These are phyloP conservation scores for Eucalyptus virginea DNA, from an alignment of 345 rosid species.

Conservation along the genomic window DNA sequence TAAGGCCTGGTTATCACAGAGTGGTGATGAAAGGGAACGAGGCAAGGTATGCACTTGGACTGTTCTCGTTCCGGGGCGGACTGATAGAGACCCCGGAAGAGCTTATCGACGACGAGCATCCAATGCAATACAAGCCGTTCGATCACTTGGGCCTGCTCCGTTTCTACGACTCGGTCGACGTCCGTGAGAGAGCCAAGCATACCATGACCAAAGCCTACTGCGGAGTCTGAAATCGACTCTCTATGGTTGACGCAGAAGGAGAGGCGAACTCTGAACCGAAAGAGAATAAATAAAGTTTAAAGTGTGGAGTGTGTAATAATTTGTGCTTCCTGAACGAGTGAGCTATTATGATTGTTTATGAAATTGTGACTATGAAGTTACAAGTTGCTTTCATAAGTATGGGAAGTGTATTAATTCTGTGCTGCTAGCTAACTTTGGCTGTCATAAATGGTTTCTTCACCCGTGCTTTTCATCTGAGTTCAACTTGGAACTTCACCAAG, in stretches of 20 bases:
- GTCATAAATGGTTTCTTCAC: background rate
- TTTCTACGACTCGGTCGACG: constrained; percentile 12
- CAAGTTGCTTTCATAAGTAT: background rate
- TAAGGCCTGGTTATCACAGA: constrained; percentile 40
- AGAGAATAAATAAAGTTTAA: background rate
- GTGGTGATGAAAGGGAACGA: constrained; percentile 36
- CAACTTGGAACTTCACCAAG: background rate
- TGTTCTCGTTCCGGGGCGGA: constrained; percentile 41
- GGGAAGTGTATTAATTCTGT: background rate
- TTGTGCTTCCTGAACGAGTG: background rate
- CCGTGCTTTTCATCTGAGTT: background rate
- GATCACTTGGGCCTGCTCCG: constrained; percentile 33
- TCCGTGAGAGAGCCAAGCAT: constrained; percentile 16
- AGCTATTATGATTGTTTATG: background rate
- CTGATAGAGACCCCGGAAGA: constrained; percentile 28
- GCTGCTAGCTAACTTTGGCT: background rate
- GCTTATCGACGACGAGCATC: constrained; percentile 51
- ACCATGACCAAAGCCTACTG: constrained; percentile 40
- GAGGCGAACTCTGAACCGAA: background rate
- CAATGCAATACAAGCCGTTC: constrained; percentile 49
- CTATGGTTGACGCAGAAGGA: background rate
- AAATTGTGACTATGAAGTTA: background rate
- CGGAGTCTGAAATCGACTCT: constrained; percentile 15
- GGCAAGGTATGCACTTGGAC: constrained; percentile 42
- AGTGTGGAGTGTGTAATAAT: background rate